phyloP scores from a whole-genome alignment of 2,329 filamentous ascomycete genomes.

The Penicillium glabrum region DNA sequence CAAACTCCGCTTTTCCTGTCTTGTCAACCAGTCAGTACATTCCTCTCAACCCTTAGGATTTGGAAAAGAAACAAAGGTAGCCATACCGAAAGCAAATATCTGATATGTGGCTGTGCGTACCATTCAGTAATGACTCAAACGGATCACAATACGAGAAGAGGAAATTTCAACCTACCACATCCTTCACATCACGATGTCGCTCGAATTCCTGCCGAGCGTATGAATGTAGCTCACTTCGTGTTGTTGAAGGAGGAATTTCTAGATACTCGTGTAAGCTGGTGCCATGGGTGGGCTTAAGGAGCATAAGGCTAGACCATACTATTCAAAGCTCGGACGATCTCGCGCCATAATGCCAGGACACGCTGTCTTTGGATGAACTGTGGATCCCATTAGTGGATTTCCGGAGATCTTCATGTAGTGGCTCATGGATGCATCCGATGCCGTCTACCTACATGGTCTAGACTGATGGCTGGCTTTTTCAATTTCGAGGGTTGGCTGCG shows the following conservation, averaged over 20 bases:
- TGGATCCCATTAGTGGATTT: not conserved
- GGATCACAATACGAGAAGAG: not conserved
- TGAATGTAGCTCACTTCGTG: conserved; percentile 40
- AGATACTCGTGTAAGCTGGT: not conserved
- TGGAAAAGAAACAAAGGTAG: not conserved
- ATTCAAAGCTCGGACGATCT: conserved; percentile 42
- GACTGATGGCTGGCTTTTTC: conserved; percentile 36
- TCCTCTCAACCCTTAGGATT: no score
- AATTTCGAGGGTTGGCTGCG: conserved; percentile 32
- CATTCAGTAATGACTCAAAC: not conserved
- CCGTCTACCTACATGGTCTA: conserved; percentile 38
- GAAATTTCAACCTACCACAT: conserved; percentile 34
- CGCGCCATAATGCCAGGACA: conserved; percentile 44
- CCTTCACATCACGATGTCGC: conserved; percentile 43
- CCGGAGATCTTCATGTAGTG: not conserved
- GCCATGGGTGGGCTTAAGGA: not conserved
- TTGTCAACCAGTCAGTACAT: conserved; percentile 12
- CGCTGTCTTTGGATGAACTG: conserved; percentile 47
- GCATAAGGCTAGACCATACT: conserved; percentile 25
- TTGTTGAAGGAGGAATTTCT: conserved; percentile 43
- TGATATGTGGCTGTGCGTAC: conserved; percentile 39
- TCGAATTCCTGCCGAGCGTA: conserved; percentile 48
- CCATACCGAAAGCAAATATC: conserved; percentile 46
- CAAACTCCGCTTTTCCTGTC: conserved; percentile 49
- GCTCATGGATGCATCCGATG: not conserved